Conservation (phyloP, 148 eudicot genomes). For the Vaccinium macrocarpon region DNA sequence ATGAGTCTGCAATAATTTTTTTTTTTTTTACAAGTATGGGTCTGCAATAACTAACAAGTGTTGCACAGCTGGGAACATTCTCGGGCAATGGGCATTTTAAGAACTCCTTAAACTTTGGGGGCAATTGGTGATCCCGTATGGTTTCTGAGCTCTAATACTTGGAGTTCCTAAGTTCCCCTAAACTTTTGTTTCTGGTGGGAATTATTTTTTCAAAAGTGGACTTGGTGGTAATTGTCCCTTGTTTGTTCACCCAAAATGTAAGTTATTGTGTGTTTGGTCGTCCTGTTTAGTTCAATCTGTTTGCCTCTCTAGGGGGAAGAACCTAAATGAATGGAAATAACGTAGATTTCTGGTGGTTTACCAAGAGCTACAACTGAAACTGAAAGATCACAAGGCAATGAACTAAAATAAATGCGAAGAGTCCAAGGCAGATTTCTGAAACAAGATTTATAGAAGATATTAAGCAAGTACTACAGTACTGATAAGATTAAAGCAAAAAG, state of each 20-base stretch:
- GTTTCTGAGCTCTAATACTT: not conserved
- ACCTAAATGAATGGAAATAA: not conserved
- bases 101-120: not conserved
- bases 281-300: not conserved
- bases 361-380: slow-evolving; percentile 8
- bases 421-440: not conserved
- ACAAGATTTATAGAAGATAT: not conserved
- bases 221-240: not conserved
- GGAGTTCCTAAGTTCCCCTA: not conserved
- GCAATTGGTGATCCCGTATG: not conserved
- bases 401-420: not conserved
- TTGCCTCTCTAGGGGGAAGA: not conserved
- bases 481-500: not conserved
- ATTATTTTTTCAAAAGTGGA: no score
- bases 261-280: not conserved
- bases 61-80: not conserved
- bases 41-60: not conserved
- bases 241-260: not conserved
- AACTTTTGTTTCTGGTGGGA: not conserved
- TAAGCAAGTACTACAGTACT: not conserved
- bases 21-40: not conserved
- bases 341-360: slow-evolving; percentile 4
- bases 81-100: not conserved
- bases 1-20: not conserved
- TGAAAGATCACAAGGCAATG: not conserved